A percentile compares a stretch with the other conserved stretches of the same genome.
phyloP scores from a whole-genome alignment of 345 rosid species.

The Pelargonium nanum region DNA sequence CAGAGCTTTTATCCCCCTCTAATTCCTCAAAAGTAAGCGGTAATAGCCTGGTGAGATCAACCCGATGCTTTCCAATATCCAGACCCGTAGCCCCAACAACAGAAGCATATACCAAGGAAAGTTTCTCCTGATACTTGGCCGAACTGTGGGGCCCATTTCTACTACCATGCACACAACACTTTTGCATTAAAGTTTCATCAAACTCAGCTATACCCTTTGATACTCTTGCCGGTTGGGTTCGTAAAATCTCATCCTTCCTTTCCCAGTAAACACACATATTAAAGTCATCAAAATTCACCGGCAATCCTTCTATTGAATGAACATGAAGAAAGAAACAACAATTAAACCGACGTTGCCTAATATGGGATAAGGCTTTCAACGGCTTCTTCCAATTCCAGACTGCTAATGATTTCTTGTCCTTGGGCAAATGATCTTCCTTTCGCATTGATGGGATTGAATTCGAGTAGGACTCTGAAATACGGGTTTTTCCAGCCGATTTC shows the following conservation, averaged over 20 bases:
- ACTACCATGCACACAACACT: conserved; percentile 49
- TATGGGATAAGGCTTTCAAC: conserved; percentile 58
- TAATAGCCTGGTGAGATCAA: conserved; percentile 69
- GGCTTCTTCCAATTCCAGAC: conserved; percentile 80
- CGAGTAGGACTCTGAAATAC: conserved; percentile 16
- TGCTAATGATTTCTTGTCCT: conserved; percentile 39
- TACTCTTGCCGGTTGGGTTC: conserved; percentile 40
- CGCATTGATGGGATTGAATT: conserved; percentile 12
- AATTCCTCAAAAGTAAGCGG: conserved; percentile 66
- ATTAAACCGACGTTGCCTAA: conserved; percentile 40
- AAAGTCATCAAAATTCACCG: conserved; percentile 31
- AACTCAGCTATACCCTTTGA: conserved; percentile 47
- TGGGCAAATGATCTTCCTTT: conserved; percentile 14
- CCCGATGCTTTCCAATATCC: conserved; percentile 55
- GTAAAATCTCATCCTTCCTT: conserved; percentile 52
- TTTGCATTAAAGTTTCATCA: conserved; percentile 55
- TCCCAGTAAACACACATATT: conserved; percentile 55
- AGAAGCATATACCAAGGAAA: conserved; percentile 41
- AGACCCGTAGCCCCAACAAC: conserved; percentile 31
- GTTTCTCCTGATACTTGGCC: conserved; percentile 53
- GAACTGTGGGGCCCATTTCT: conserved; percentile 45
- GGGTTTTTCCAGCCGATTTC: conserved; percentile 34
- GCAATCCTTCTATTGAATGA: conserved; percentile 69
- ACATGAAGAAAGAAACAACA: conserved; percentile 64
- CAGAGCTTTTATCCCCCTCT: conserved; percentile 42